Conservation (phyloP, 1,139 yeast genomes). For the Suhomyces panamericanus region DNA sequence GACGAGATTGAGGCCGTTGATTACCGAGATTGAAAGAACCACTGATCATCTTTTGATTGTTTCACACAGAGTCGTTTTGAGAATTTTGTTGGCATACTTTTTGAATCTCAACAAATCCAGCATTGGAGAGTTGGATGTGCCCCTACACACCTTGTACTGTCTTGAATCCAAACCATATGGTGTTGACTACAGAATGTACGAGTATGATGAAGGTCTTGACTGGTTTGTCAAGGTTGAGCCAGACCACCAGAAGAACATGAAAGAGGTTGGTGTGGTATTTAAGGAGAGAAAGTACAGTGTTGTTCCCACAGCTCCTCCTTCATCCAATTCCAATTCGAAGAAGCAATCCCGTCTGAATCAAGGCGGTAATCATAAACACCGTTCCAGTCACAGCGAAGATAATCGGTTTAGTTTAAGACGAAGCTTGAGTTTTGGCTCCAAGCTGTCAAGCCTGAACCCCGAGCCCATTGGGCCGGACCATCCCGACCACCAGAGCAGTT, state of each 20-base stretch:
- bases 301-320: constrained; percentile 71
- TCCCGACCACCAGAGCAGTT: constrained; percentile 10
- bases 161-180: constrained; percentile 95
- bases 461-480: not conserved
- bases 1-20: constrained; percentile 83
- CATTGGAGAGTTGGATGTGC: constrained; percentile 89
- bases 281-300: constrained; percentile 69
- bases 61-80: constrained; percentile 87
- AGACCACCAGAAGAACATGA: constrained; percentile 57
- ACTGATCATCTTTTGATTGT: constrained; percentile 82
- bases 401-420: constrained; percentile 16
- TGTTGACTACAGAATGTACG: constrained; percentile 86
- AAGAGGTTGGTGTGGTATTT: constrained; percentile 66
- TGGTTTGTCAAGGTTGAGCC: constrained; percentile 78
- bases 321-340: constrained; percentile 15
- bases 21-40: constrained; percentile 89
- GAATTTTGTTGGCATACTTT: constrained; percentile 85
- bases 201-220: constrained; percentile 75
- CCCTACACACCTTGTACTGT: constrained; percentile 85
- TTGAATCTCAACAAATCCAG: constrained; percentile 80
- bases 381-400: constrained; percentile 1
- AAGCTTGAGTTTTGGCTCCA: constrained; percentile 20
- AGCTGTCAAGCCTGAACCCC: constrained; percentile 7
- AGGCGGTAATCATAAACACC: not conserved
- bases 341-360: not conserved